These are phyloP conservation scores for Eucalyptus rudis DNA, from an alignment of 345 rosid genomes.

Conservation along the genomic window DNA sequence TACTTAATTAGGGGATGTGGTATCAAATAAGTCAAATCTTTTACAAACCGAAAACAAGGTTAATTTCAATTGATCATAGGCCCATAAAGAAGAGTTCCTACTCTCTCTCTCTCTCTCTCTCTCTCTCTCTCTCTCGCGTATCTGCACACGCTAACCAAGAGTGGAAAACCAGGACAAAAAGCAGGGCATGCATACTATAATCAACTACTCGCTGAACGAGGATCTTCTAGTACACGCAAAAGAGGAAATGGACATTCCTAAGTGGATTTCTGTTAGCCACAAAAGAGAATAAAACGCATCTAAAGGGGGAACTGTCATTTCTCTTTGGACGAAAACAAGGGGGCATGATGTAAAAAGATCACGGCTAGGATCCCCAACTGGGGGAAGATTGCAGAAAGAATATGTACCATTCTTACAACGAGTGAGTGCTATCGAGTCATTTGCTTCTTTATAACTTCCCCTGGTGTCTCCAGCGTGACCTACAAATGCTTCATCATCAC, in stretches of 20 bases:
- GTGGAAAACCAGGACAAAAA: background rate
- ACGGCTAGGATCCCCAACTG: background rate
- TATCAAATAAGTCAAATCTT: background rate
- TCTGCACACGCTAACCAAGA: background rate
- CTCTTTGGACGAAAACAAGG: slow-evolving; percentile 15
- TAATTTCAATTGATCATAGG: background rate
- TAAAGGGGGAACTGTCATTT: slow-evolving; percentile 16
- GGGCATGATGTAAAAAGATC: slow-evolving; percentile 40
- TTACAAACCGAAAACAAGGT: background rate
- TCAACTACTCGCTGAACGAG: slow-evolving; percentile 17
- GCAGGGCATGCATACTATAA: background rate
- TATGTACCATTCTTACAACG: slow-evolving; percentile 22
- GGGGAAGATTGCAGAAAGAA: slow-evolving; percentile 10
- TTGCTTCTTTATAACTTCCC: background rate
- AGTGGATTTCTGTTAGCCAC: slow-evolving; percentile 7
- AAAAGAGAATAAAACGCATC: background rate
- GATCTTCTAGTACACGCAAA: background rate
- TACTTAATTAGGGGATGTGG: background rate
- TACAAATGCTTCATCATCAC: background rate
- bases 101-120: background rate
- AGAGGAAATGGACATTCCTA: background rate
- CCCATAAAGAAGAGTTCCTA: background rate
- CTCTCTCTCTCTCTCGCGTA: background rate
- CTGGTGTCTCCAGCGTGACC: background rate
- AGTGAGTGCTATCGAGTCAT: slow-evolving; percentile 4